phyloP scores from a whole-genome alignment of 495 filamentous ascomycete species.

The Hapsidospora chrysogenum region DNA sequence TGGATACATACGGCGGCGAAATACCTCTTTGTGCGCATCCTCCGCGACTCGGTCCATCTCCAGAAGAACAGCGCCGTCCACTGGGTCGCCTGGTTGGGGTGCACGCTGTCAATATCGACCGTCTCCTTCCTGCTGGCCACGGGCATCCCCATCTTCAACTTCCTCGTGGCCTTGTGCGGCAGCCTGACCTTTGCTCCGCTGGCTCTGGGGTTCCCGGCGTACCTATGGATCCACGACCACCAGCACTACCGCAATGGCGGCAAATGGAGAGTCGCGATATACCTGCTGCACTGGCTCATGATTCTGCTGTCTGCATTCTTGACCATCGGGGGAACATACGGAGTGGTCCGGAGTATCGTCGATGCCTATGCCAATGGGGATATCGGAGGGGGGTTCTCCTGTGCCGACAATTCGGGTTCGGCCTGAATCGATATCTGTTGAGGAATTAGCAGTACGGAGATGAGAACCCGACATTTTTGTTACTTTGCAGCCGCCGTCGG shows the following conservation, averaged over 20 bases:
- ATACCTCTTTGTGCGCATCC: constrained; percentile 19
- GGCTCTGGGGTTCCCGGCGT: constrained; percentile 21
- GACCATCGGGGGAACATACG: constrained; percentile 19
- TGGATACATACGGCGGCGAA: constrained; percentile 13
- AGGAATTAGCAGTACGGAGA: too few species aligned
- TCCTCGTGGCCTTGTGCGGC: constrained; percentile 14
- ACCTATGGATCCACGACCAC: constrained; percentile 30
- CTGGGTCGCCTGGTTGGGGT: constrained; percentile 16
- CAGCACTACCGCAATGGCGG: constrained; percentile 16
- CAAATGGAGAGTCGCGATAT: constrained; percentile 8
- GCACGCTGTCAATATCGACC: constrained; percentile 9
- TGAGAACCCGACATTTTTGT: too few species aligned
- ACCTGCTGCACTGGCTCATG: constrained; percentile 11
- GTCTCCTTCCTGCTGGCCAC: constrained; percentile 15
- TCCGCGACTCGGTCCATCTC: constrained; percentile 16
- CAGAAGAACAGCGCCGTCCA: constrained; percentile 14
- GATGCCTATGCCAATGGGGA: constrained; percentile 14
- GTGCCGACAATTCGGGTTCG: too few species aligned
- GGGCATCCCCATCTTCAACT: constrained; percentile 20
- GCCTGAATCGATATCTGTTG: too few species aligned
- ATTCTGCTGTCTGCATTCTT: constrained; percentile 13
- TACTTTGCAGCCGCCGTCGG: too few species aligned
- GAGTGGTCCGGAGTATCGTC: constrained; percentile 15
- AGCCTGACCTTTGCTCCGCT: constrained; percentile 6
- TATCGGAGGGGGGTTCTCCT: constrained; percentile 11